phyloP scores from a whole-genome alignment of 2,329 filamentous ascomycete genomes.

The Clarireedia paspali region DNA sequence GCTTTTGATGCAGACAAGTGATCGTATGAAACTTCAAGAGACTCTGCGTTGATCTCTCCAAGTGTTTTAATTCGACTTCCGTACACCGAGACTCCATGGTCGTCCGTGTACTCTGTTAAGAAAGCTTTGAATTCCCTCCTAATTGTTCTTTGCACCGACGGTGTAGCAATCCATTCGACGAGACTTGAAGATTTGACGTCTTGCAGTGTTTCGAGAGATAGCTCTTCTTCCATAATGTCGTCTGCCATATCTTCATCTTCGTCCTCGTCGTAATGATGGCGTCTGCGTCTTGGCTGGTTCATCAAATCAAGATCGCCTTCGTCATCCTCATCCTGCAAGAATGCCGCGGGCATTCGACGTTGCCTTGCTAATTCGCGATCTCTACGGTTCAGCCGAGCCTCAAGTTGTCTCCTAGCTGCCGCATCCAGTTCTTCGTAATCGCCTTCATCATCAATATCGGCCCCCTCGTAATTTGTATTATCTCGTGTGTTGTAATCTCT shows the following conservation, averaged over 20 bases:
- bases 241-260: constrained; percentile 85
- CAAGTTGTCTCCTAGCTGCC: constrained; percentile 60
- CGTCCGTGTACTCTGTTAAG: constrained; percentile 90
- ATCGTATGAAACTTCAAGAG: constrained; percentile 91
- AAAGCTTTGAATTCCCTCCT: constrained; percentile 97
- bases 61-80: constrained; percentile 88
- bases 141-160: constrained; percentile 85
- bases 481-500: constrained; percentile 60
- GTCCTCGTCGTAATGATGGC: constrained; percentile 91
- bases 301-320: constrained; percentile 80
- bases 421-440: constrained; percentile 65
- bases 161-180: constrained; percentile 90
- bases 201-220: constrained; percentile 81
- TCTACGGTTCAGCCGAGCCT: constrained; percentile 64
- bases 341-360: constrained; percentile 62
- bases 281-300: constrained; percentile 73
- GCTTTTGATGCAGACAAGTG: constrained; percentile 87
- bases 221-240: constrained; percentile 92
- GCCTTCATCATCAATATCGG: constrained; percentile 69
- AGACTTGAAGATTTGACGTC: constrained; percentile 91
- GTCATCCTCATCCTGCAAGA: constrained; percentile 69
- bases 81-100: constrained; percentile 84
- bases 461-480: constrained; percentile 61
- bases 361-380: constrained; percentile 64
- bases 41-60: constrained; percentile 96